Evolutionary conservation across 2,329 filamentous ascomycete genomes (phyloP).

Genomic region (Exophiala alcalophila): DNA sequence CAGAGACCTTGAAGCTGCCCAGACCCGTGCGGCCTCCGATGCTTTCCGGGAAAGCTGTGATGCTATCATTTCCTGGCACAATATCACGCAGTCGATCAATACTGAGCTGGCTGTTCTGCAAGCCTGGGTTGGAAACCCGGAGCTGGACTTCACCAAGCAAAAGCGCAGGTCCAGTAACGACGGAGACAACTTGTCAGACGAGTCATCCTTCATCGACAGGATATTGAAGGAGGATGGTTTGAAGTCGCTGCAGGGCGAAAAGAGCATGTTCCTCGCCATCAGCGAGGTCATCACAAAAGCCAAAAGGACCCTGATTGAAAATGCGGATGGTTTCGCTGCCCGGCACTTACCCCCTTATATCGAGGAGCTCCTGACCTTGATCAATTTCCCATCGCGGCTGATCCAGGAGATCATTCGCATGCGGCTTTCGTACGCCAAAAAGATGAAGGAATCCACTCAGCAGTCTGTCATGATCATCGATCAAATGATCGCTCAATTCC

Average conservation of each 20-base stretch:
- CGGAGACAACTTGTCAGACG: slow-evolving; percentile 77
- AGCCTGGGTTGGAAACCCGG: slow-evolving; percentile 94
- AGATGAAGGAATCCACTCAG: slow-evolving; percentile 91
- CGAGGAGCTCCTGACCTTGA: slow-evolving; percentile 89
- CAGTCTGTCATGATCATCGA: slow-evolving; percentile 92
- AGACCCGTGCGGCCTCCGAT: slow-evolving; percentile 72
- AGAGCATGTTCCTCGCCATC: slow-evolving; percentile 81
- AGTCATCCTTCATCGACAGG: slow-evolving; percentile 89
- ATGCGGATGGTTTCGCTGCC: slow-evolving; percentile 78
- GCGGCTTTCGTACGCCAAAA: slow-evolving; percentile 84
- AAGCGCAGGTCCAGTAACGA: slow-evolving; percentile 66
- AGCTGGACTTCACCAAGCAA: slow-evolving; percentile 81
- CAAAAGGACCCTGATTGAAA: slow-evolving; percentile 84
- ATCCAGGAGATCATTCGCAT: slow-evolving; percentile 96
- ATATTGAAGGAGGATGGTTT: slow-evolving; percentile 94
- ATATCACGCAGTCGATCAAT: slow-evolving; percentile 93
- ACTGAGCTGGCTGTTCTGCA: slow-evolving; percentile 87
- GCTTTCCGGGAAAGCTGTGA: slow-evolving; percentile 80
- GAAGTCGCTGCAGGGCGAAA: slow-evolving; percentile 78
- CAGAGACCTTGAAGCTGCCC: slow-evolving; percentile 67
- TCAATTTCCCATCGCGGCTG: slow-evolving; percentile 93
- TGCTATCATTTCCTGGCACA: slow-evolving; percentile 92
- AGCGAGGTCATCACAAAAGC: slow-evolving; percentile 87
- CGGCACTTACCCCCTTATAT: slow-evolving; percentile 94
- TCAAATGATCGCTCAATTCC: slow-evolving; percentile 96